These are phyloP conservation scores for Corylus americana DNA, from an alignment of 306 rosid genomes.

Conservation along the genomic window DNA sequence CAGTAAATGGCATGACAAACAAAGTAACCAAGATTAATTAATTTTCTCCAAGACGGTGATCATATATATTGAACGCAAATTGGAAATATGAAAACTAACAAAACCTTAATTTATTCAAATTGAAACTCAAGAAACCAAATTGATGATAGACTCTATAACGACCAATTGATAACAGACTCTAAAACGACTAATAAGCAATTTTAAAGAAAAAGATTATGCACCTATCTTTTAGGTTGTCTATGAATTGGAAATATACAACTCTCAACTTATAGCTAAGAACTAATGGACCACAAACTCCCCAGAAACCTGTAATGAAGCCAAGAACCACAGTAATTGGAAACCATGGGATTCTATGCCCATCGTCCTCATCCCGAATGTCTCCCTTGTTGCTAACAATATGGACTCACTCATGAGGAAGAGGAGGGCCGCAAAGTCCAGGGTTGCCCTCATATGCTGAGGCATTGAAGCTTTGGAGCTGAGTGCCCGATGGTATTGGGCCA, in stretches of 20 bases:
- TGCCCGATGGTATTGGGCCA: conserved; percentile 9
- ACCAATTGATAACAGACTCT: too few species aligned
- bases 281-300: conserved; percentile 10
- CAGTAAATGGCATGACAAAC: too few species aligned
- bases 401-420: background rate
- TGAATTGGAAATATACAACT: background rate
- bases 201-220: too few species aligned
- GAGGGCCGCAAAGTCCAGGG: background rate
- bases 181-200: too few species aligned
- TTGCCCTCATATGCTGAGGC: conserved; percentile 3
- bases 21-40: too few species aligned
- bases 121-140: too few species aligned
- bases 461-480: background rate
- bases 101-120: too few species aligned
- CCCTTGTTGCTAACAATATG: background rate
- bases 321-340: background rate
- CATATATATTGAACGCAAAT: too few species aligned
- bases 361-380: background rate
- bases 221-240: background rate
- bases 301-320: conserved; percentile 8
- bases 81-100: too few species aligned
- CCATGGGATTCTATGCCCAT: background rate
- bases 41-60: too few species aligned
- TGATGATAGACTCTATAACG: too few species aligned
- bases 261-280: background rate